These are phyloP conservation scores for Beauveria caledonica DNA, from an alignment of 2,329 filamentous ascomycete species.

Conservation along the genomic window DNA sequence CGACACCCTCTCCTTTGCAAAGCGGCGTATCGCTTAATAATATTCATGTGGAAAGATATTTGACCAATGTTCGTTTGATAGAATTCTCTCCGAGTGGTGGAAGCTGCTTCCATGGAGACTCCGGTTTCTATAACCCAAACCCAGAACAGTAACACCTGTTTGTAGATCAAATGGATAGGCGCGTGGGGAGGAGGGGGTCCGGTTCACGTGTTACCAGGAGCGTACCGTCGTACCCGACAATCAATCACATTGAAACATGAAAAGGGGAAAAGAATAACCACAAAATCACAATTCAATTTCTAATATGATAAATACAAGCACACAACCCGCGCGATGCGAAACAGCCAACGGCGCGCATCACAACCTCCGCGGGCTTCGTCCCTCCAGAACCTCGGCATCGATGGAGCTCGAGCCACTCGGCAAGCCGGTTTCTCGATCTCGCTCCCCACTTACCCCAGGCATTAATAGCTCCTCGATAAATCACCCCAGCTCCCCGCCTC, in stretches of 20 bases:
- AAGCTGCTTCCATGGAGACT: too few species aligned
- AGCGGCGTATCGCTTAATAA: too few species aligned
- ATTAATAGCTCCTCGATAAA: background rate
- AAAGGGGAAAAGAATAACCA: background rate
- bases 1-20: too few species aligned
- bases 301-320: too few species aligned
- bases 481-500: background rate
- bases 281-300: background rate
- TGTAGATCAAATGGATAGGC: too few species aligned
- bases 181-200: too few species aligned
- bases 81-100: too few species aligned
- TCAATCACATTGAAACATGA: background rate
- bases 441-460: constrained; percentile 1
- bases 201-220: too few species aligned
- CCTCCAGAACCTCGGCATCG: constrained; percentile 3
- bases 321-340: background rate
- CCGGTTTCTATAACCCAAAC: too few species aligned
- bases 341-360: background rate
- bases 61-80: too few species aligned
- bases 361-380: background rate
- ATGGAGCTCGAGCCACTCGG: background rate
- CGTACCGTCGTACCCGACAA: background rate
- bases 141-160: too few species aligned
- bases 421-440: background rate
- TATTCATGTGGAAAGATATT: too few species aligned